Evolutionary conservation across 2,329 filamentous ascomycete genomes (phyloP).

Genomic region (Stromatinia cepivora): DNA sequence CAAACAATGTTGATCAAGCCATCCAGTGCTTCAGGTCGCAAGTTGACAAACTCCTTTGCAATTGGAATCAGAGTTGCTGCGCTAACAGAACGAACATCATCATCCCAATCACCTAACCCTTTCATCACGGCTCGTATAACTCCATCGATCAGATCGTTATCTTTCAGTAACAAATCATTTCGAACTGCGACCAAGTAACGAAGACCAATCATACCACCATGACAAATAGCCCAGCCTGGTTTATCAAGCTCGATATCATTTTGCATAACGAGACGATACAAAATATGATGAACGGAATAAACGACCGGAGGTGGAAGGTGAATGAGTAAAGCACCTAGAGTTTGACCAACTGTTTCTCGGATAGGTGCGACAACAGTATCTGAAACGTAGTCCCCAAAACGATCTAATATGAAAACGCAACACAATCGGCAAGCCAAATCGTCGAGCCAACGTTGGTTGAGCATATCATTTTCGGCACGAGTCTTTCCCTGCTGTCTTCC

Average conservation of each 20-base stretch:
- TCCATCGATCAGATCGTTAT: conserved; percentile 85
- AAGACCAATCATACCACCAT: conserved; percentile 96
- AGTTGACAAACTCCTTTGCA: conserved; percentile 87
- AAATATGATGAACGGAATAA: conserved; percentile 76
- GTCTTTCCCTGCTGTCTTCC: conserved; percentile 73
- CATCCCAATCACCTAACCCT: conserved; percentile 84
- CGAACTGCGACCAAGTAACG: conserved; percentile 93
- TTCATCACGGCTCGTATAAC: conserved; percentile 93
- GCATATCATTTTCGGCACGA: conserved; percentile 70
- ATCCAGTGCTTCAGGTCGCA: conserved; percentile 76
- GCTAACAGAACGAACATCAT: conserved; percentile 95
- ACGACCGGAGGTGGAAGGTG: conserved; percentile 80
- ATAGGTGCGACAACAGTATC: conserved; percentile 97
- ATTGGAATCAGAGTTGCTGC: conserved; percentile 97
- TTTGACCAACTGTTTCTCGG: conserved; percentile 91
- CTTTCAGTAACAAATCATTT: conserved; percentile 84
- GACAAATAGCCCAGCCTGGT: conserved; percentile 89
- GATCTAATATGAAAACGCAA: conserved; percentile 94
- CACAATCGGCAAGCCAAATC: conserved; percentile 93
- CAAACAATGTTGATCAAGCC: conserved; percentile 91
- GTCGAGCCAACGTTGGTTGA: conserved; percentile 86
- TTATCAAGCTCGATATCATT: conserved; percentile 71
- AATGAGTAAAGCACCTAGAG: conserved; percentile 82
- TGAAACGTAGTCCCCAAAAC: conserved; percentile 96
- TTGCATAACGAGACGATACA: conserved; percentile 91